Conservation (phyloP, 176 grass and related monocot genomes). For the Raddia guianensis region DNA sequence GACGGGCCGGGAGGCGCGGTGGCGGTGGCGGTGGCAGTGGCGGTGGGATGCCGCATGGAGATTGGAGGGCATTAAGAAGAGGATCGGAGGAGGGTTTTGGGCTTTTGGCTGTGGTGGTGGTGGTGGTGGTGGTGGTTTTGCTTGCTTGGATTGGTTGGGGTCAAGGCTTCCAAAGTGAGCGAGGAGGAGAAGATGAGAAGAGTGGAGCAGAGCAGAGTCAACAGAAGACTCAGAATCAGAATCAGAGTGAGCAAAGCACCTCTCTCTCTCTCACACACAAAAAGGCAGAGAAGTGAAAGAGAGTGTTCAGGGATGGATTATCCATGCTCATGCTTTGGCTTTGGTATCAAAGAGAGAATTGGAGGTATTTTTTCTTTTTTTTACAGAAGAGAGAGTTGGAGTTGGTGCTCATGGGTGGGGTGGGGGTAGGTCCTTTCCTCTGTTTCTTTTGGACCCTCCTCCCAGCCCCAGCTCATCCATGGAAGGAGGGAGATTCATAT, state of each 20-base stretch:
- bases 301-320: constrained; percentile 7
- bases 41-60: constrained; percentile 22
- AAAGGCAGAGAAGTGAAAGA: constrained; percentile 25
- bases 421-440: background rate
- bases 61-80: constrained; percentile 36
- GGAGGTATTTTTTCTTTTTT: too few relatives aligned
- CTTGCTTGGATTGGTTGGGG: constrained; percentile 52
- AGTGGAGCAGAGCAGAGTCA: too few relatives aligned
- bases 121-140: constrained; percentile 19
- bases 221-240: too few relatives aligned
- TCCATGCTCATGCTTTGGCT: background rate
- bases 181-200: too few relatives aligned
- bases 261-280: too few relatives aligned
- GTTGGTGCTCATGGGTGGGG: background rate
- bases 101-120: background rate
- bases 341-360: background rate
- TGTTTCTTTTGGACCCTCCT: too few relatives aligned
- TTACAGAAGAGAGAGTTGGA: background rate
- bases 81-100: background rate
- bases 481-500: background rate
- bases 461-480: background rate
- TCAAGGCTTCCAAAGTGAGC: background rate
- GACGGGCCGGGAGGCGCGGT: background rate
- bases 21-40: background rate
- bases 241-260: too few relatives aligned